Evolutionary conservation across 1,139 yeast species (phyloP).

Genomic region (Saccharomyces hybrid): DNA sequence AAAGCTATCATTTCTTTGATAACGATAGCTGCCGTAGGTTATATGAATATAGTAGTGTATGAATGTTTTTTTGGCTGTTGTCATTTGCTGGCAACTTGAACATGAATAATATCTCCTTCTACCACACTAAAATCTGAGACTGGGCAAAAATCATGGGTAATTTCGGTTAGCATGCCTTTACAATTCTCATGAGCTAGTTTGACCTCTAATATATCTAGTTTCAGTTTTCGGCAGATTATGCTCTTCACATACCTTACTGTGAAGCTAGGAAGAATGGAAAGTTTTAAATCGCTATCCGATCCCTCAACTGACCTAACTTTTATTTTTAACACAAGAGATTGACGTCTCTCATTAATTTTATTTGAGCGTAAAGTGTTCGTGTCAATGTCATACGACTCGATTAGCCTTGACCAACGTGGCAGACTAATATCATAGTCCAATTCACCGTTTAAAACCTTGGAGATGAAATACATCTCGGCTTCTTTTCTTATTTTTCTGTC

Average conservation of each 20-base stretch:
- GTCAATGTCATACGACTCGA: conserved; percentile 13
- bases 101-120: conserved; percentile 8
- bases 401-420: conserved; percentile 15
- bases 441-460: conserved; percentile 39
- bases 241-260: conserved; percentile 22
- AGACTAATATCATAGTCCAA: conserved; percentile 26
- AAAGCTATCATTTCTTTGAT: neutral
- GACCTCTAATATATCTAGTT: conserved; percentile 7
- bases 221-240: conserved; percentile 10
- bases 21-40: neutral
- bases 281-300: neutral
- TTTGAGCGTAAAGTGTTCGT: neutral
- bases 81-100: neutral
- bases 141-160: conserved; percentile 20
- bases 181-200: conserved; percentile 9
- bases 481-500: conserved; percentile 44
- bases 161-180: conserved; percentile 8
- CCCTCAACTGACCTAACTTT: conserved; percentile 5
- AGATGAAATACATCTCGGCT: conserved; percentile 61
- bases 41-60: neutral
- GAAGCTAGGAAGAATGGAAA: conserved; percentile 12
- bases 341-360: neutral
- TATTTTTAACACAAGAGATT: neutral
- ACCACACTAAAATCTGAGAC: conserved; percentile 13
- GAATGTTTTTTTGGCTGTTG: neutral